These are phyloP conservation scores for Macrophomina tecta DNA, from an alignment of 2,329 filamentous ascomycete genomes.

Conservation along the genomic window DNA sequence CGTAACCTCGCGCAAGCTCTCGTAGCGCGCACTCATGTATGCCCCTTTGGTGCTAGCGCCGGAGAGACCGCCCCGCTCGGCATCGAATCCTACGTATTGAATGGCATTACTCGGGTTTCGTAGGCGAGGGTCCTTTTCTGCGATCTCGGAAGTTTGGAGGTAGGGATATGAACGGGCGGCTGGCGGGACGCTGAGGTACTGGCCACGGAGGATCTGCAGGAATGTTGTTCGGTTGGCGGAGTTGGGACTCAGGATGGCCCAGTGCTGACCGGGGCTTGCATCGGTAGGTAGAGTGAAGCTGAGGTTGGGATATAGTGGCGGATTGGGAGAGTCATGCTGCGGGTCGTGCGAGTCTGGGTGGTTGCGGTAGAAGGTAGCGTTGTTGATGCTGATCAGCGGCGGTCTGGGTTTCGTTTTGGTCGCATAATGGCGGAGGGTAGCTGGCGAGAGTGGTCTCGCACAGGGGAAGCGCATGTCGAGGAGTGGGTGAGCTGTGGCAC, in stretches of 20 bases:
- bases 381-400: conserved; percentile 67
- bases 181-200: conserved; percentile 77
- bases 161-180: conserved; percentile 79
- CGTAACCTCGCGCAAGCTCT: conserved; percentile 82
- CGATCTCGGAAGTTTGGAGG: conserved; percentile 68
- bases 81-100: conserved; percentile 89
- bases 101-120: conserved; percentile 72
- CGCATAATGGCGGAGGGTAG: conserved; percentile 3
- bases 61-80: conserved; percentile 65
- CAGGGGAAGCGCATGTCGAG: conserved; percentile 14
- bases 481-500: background rate
- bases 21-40: conserved; percentile 89
- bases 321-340: conserved; percentile 59
- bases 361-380: conserved; percentile 83
- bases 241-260: conserved; percentile 84
- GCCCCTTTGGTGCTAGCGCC: conserved; percentile 59
- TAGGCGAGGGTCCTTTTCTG: conserved; percentile 57
- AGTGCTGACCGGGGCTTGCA: conserved; percentile 63
- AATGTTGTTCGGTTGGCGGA: conserved; percentile 82
- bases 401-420: background rate
- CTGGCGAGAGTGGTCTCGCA: background rate
- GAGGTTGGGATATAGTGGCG: conserved; percentile 74
- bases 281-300: conserved; percentile 71
- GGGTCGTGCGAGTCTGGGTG: conserved; percentile 60
- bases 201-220: conserved; percentile 77